A percentile compares a stretch with the other conserved stretches of the same genome.
Conservation (phyloP, 768 basidiomycete species). For the Russula brevipes region DNA sequence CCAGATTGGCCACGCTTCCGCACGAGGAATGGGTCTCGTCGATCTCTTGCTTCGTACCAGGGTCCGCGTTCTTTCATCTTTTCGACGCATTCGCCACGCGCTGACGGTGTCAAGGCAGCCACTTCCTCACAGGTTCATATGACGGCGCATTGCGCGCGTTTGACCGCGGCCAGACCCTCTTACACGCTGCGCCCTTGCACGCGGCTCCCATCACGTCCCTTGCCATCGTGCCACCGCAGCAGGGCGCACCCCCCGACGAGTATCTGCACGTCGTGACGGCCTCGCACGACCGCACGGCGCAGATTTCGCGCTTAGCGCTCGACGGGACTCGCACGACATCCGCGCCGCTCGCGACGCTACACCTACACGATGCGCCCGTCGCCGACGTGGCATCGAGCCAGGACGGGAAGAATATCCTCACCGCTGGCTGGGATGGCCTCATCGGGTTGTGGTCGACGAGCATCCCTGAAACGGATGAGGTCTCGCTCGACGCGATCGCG, state of each 20-base stretch:
- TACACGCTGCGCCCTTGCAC: slow-evolving; percentile 50
- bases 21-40: slow-evolving; percentile 95
- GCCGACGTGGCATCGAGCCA: slow-evolving; percentile 59
- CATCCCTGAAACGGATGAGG: slow-evolving; percentile 60
- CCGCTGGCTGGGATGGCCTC: slow-evolving; percentile 82
- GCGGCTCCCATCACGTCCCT: slow-evolving; percentile 63
- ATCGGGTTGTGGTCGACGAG: slow-evolving; percentile 76
- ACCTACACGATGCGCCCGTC: slow-evolving; percentile 78
- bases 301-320: slow-evolving; percentile 40
- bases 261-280: slow-evolving; percentile 54
- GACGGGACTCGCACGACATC: slow-evolving; percentile 9
- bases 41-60: slow-evolving; percentile 54
- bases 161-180: slow-evolving; percentile 57
- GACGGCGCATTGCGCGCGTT: slow-evolving; percentile 73
- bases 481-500: slow-evolving; percentile 37
- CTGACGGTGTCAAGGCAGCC: slow-evolving; percentile 36
- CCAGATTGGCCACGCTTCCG: slow-evolving; percentile 58
- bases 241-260: slow-evolving; percentile 26
- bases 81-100: background rate
- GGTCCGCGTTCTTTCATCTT: slow-evolving; percentile 36
- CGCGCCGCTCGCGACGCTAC: slow-evolving; percentile 57
- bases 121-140: slow-evolving; percentile 75
- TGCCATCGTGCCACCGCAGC: slow-evolving; percentile 43
- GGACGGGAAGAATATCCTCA: slow-evolving; percentile 62
- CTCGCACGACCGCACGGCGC: slow-evolving; percentile 75